phyloP scores from a whole-genome alignment of 805 yeast species.

The Cyberlindnera mississippiensis region DNA sequence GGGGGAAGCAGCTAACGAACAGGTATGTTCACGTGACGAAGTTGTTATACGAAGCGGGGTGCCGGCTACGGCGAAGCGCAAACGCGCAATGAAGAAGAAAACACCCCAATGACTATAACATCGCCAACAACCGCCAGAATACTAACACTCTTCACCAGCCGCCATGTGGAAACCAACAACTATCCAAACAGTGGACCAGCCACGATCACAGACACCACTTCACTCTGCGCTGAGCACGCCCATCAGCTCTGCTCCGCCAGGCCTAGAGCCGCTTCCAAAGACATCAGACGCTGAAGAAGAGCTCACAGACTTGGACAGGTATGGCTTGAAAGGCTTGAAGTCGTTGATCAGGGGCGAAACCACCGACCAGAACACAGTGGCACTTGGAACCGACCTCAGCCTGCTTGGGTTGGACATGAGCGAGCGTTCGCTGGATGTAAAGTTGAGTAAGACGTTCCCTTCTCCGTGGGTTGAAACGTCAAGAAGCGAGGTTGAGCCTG shows the following conservation, averaged over 20 bases:
- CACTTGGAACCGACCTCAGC: slow-evolving; percentile 71
- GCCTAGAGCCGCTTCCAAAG: slow-evolving; percentile 6
- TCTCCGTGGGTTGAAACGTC: slow-evolving; percentile 96
- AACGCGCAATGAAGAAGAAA: too few relatives aligned
- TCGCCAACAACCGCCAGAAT: too few relatives aligned
- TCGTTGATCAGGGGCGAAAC: slow-evolving; percentile 59
- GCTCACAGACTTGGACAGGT: slow-evolving; percentile 49
- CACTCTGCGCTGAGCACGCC: slow-evolving; percentile 1
- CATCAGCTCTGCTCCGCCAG: not conserved
- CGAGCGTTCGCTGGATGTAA: slow-evolving; percentile 31
- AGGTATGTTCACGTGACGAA: too few relatives aligned
- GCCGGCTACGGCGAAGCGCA: too few relatives aligned
- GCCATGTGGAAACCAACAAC: too few relatives aligned
- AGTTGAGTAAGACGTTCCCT: slow-evolving; percentile 62
- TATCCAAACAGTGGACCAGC: not conserved
- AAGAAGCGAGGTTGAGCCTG: slow-evolving; percentile 86
- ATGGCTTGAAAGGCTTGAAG: slow-evolving; percentile 63
- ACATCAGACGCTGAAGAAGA: slow-evolving; percentile 8
- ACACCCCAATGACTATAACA: too few relatives aligned
- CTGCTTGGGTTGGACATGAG: slow-evolving; percentile 61
- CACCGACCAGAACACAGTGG: slow-evolving; percentile 58
- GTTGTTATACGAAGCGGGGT: too few relatives aligned
- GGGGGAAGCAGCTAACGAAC: too few relatives aligned
- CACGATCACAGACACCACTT: slow-evolving; percentile 10
- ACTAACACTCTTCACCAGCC: too few relatives aligned